A percentile compares a stretch with the other conserved stretches of the same genome.
phyloP scores from a whole-genome alignment of 768 basidiomycete species.

The Hygrocybe coccinea region DNA sequence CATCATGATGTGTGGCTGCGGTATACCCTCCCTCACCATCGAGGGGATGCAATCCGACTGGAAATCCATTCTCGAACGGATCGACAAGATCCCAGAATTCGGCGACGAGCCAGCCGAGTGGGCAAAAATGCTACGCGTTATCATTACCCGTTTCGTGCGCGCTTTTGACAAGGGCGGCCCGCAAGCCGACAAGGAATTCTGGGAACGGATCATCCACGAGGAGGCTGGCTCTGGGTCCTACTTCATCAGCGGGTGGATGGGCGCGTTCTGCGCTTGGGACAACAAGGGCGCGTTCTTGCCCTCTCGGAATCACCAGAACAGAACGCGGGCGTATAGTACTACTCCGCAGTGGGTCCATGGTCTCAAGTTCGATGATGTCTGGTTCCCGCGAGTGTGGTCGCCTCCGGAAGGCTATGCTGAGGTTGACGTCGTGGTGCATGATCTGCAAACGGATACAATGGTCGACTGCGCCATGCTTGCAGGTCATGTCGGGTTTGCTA shows the following conservation, averaged over 20 bases:
- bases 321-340: not conserved
- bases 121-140: conserved; percentile 37
- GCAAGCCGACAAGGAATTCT: conserved; percentile 33
- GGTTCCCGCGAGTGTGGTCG: not conserved
- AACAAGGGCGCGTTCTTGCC: conserved; percentile 20
- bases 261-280: conserved; percentile 32
- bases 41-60: conserved; percentile 40
- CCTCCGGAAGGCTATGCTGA: conserved; percentile 1
- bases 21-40: conserved; percentile 43
- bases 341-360: not conserved
- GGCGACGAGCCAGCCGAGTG: conserved; percentile 32
- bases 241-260: conserved; percentile 39
- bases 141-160: conserved; percentile 33
- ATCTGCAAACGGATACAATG: not conserved
- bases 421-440: not conserved
- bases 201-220: conserved; percentile 28
- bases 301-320: not conserved
- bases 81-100: conserved; percentile 37
- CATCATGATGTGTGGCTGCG: conserved; percentile 29
- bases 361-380: not conserved
- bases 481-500: not conserved
- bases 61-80: conserved; percentile 29
- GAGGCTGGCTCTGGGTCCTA: conserved; percentile 17
- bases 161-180: conserved; percentile 31
- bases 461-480: not conserved